Base-by-base conservation (phyloP, 2,329 filamentous ascomycete genomes). In the Juglanconis juglandina region DNA sequence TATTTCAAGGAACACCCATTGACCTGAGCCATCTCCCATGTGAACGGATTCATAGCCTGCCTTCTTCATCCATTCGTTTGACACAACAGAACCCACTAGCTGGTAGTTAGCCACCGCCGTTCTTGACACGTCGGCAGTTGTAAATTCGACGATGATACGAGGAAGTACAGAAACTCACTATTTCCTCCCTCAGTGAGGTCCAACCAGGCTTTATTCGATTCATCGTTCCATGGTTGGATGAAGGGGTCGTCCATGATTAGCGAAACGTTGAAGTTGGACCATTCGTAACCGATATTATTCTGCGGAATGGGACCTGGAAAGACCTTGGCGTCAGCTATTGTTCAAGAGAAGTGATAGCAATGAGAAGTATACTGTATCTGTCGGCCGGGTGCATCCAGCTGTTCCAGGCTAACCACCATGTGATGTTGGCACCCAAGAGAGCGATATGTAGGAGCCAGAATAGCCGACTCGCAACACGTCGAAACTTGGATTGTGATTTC, bases 241-340 rank as follows among this genome's bases (percentile, higher is more conserved):
- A 54, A 54, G 37, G 52, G 52, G n/a, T 54, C 52, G 13, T 54
- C 37, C 52, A 54, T 54, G 17, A 44, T 11, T 14, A 54, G 52
- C 9, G 35, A 42, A 3, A 54, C 35, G 37, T 54, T 54, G 37
- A 54, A 54, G 39, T 54, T n/a, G 10, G 35, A 42, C 52, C 52
- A 54, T 34, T 54, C 52, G 30, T 54, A 54, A 9, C 24, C 52
- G 3, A 54, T 54, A n/a, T 44, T 44, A 24, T 39, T 42, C 37
- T 46, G 39, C 30, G 37, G 52, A 46, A 54, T 3, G 3, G 52
- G 52, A 33, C 35, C 52, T 54, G 17, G n/a, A n/a, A 37, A 30
- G 5, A 47, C 44, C 42, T 3, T 17, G 5, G 6, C 4, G 33
- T 37, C 8, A 39, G 34, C 34, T 33, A 33, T 1, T 4, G 47